Percentiles rank a stretch among this genome's conserved stretches.
phyloP scores from a whole-genome alignment of 257 asterid genomes.

The Fraxinus quadrangulata region DNA sequence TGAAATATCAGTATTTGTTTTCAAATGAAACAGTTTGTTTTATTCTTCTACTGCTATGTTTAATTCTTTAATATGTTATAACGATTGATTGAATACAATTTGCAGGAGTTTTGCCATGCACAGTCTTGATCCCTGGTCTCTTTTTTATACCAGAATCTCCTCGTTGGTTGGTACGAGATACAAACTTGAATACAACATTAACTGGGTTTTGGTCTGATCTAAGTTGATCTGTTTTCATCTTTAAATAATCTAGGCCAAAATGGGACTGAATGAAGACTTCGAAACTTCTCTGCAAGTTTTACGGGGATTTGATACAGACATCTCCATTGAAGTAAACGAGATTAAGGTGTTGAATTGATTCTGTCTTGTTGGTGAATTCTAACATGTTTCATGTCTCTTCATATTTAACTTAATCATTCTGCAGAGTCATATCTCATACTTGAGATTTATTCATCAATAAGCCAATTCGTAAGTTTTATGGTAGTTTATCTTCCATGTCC shows the following conservation, averaged over 20 bases:
- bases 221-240: conserved; percentile 20
- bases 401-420: conserved; percentile 16
- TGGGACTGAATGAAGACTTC: conserved; percentile 70
- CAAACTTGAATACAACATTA: conserved; percentile 25
- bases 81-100: conserved; percentile 11
- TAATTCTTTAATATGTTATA: conserved; percentile 3
- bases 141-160: conserved; percentile 96
- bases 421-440: conserved; percentile 10
- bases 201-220: conserved; percentile 17
- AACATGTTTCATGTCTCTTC: neutral
- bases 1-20: neutral
- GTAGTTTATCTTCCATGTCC: conserved; percentile 20
- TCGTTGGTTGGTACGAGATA: conserved; percentile 85
- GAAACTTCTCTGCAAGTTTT: conserved; percentile 89
- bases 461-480: conserved; percentile 4
- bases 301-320: conserved; percentile 82
- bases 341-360: conserved; percentile 59
- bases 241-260: conserved; percentile 59
- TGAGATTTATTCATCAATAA: conserved; percentile 3
- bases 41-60: neutral
- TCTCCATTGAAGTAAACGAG: conserved; percentile 71
- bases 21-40: neutral
- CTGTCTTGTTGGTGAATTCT: neutral
- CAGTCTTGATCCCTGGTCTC: conserved; percentile 81
- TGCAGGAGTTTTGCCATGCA: conserved; percentile 82